phyloP scores from a whole-genome alignment of 257 asterid genomes.

The Gardenia jasminoides region DNA sequence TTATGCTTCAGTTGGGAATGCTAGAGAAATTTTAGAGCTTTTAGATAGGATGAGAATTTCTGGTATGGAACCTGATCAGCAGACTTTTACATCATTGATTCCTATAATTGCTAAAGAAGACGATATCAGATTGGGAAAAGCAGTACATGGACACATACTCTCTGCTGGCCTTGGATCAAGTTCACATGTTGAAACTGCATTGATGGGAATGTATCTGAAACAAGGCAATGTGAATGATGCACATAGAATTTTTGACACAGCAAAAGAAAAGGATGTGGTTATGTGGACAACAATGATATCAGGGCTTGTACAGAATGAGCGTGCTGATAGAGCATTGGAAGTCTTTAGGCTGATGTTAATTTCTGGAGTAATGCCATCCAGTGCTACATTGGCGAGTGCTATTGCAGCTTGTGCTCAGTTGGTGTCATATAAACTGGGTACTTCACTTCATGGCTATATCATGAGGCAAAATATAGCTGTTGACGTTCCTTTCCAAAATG shows the following conservation, averaged over 20 bases:
- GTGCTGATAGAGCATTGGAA: slow-evolving; percentile 53
- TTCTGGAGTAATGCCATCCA: slow-evolving; percentile 47
- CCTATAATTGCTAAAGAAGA: slow-evolving; percentile 55
- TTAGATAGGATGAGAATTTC: slow-evolving; percentile 51
- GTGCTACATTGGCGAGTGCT: slow-evolving; percentile 62
- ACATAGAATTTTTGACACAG: slow-evolving; percentile 40
- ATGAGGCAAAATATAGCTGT: slow-evolving; percentile 48
- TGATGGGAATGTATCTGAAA: slow-evolving; percentile 59
- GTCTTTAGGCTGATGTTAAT: slow-evolving; percentile 54
- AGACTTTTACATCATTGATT: slow-evolving; percentile 58
- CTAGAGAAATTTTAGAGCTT: slow-evolving; percentile 40
- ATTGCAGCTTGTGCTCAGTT: slow-evolving; percentile 83
- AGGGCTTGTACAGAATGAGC: slow-evolving; percentile 72
- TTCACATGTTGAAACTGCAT: slow-evolving; percentile 58
- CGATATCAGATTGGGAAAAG: slow-evolving; percentile 46
- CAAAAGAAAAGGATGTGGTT: slow-evolving; percentile 56
- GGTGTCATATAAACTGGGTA: slow-evolving; percentile 55
- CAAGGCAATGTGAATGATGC: slow-evolving; percentile 54
- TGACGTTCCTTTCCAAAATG: slow-evolving; percentile 55
- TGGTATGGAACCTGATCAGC: slow-evolving; percentile 54
- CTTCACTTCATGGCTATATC: slow-evolving; percentile 60
- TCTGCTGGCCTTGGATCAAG: slow-evolving; percentile 45
- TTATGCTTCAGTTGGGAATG: slow-evolving; percentile 43
- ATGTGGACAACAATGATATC: slow-evolving; percentile 79
- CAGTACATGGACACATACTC: slow-evolving; percentile 56